Base-by-base conservation (phyloP, 352 stramenopile species). In the Phytophthora meadii region DNA sequence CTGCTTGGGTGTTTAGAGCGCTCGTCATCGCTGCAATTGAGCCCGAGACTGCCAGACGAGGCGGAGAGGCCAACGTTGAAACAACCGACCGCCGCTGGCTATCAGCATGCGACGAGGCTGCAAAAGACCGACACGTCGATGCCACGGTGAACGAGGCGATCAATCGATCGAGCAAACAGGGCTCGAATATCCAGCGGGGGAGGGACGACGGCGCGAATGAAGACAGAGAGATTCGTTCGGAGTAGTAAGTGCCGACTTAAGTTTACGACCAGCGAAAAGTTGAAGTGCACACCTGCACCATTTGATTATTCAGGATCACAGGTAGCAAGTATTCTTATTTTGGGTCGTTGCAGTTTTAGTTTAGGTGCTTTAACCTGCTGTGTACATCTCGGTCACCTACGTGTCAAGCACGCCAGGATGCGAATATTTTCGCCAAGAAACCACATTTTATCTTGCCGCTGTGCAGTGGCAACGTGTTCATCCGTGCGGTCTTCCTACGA, bases 191-290 rank as follows among this genome's bases (percentile, higher is more conserved):
- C 44, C 55, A 55, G 55, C 39, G 5, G 30, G 46, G 19, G 5
- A 19, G n/a, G 30, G 25, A 11, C 32, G 58, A 42, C 51, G 60
- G 22, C 60, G 60, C 52, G 52, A 55, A 56, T 17, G 52, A 52
- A 39, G 12, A 10, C 34, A 32, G 24, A 17, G 41, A 34, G 5
- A 47, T 12, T 27, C 19, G 1, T 19, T 19, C 19, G 19, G 19
- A 19, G 19, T 19, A 19, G 19, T 19, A 19, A 2, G 28, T 37
- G 4, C 36, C 30, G 8, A 53, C 42, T 49, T 30, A 30, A 30
- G 22, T 30, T 30, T 72, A 52, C 64, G 65, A 68, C 58, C 46
- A 68, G 39, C 58, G 65, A 56, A 32, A 68, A 68, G 65, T 60
- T 72, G 58, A 64, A 72, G 65, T 68, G 15, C 22, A 6, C 6